These are phyloP conservation scores for Pulveroboletus sp. DNA, from an alignment of 1,284 basidiomycete species.

Conservation along the genomic window DNA sequence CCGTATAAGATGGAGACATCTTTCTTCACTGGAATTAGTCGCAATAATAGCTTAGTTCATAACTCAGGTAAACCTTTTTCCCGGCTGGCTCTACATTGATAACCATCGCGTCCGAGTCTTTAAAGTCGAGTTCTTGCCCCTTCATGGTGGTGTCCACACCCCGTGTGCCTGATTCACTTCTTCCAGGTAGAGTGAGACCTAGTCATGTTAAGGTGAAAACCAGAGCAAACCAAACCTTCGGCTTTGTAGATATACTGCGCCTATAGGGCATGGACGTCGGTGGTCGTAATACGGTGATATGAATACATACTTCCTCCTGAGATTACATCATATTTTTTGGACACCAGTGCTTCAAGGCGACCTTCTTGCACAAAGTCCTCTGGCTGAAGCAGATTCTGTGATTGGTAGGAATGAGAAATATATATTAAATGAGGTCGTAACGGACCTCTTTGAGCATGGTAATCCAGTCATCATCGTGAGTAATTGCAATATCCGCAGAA, in stretches of 20 bases:
- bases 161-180: no score
- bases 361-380: constrained; percentile 3
- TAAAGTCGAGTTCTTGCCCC: no score
- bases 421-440: background rate
- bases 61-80: no score
- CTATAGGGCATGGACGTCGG: background rate
- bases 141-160: no score
- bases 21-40: no score
- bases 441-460: constrained; percentile 1
- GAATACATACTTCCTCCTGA: background rate
- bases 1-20: no score
- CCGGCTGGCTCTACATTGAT: no score
- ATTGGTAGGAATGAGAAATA: background rate
- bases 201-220: no score
- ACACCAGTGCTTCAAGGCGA: constrained; percentile 2
- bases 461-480: constrained; percentile 10
- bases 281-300: background rate
- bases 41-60: no score
- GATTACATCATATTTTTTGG: constrained; percentile 2
- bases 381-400: constrained; percentile 5
- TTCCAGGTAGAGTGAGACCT: background rate
- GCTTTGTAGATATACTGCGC: constrained; percentile 2
- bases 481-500: background rate
- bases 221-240: background rate
- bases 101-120: no score